Percentiles rank a stretch among this genome's conserved stretches.
These are phyloP conservation scores for Dovyalis caffra DNA, from an alignment of 345 rosid species.

Conservation along the genomic window DNA sequence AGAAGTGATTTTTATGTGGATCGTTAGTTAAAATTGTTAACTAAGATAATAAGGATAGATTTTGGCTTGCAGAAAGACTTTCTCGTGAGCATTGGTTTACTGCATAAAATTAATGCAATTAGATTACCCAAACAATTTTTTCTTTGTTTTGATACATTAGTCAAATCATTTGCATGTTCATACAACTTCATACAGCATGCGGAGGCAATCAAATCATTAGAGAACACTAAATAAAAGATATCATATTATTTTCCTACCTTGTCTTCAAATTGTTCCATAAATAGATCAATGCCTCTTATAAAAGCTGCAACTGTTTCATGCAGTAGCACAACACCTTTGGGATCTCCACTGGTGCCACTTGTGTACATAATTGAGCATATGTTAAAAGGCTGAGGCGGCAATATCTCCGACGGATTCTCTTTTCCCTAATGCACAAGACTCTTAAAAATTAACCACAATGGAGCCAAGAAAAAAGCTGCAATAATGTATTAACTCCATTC, in stretches of 20 bases:
- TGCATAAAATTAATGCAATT: too few species aligned
- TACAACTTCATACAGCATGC: too few species aligned
- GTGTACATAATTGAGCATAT: constrained; percentile 96
- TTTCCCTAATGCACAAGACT: constrained; percentile 50
- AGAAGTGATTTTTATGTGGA: not conserved
- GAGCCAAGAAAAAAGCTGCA: not conserved
- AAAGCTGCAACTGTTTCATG: constrained; percentile 67
- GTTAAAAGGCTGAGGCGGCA: constrained; percentile 60
- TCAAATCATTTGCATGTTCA: too few species aligned
- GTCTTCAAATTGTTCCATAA: constrained; percentile 82
- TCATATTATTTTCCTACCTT: constrained; percentile 46
- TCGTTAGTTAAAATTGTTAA: too few species aligned
- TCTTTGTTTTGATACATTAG: too few species aligned
- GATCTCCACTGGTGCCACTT: constrained; percentile 97
- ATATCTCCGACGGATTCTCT: constrained; percentile 47
- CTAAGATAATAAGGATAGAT: too few species aligned
- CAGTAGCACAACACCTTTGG: constrained; percentile 88
- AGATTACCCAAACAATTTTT: too few species aligned
- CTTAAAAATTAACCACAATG: not conserved
- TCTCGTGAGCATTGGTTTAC: too few species aligned
- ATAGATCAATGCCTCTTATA: constrained; percentile 72
- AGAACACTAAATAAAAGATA: not conserved
- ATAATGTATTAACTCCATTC: not conserved
- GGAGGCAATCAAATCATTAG: not conserved
- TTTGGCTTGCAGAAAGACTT: too few species aligned